These are phyloP conservation scores for Saccharomycopsis fermentans DNA, from an alignment of 805 yeast genomes.

Conservation along the genomic window DNA sequence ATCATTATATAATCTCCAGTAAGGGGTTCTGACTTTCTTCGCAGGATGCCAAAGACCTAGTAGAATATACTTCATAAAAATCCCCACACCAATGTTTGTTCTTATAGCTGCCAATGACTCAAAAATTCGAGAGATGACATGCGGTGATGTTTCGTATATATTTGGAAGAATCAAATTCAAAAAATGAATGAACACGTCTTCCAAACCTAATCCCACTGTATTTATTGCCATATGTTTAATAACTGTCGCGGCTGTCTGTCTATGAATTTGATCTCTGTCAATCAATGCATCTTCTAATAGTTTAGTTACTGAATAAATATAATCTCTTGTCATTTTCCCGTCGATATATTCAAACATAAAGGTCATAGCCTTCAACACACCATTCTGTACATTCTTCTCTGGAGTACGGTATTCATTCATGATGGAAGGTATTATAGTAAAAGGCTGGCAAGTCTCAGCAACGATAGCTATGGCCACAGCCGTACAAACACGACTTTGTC, in stretches of 20 bases:
- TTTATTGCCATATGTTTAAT: slow-evolving; percentile 74
- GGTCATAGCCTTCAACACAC: slow-evolving; percentile 82
- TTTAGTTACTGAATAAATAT: slow-evolving; percentile 70
- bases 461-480: slow-evolving; percentile 97
- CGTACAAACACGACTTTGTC: slow-evolving; percentile 92
- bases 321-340: slow-evolving; percentile 70
- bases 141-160: slow-evolving; percentile 90
- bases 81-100: slow-evolving; percentile 65
- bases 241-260: slow-evolving; percentile 91
- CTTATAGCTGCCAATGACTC: slow-evolving; percentile 73
- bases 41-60: slow-evolving; percentile 94
- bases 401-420: slow-evolving; percentile 94
- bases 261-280: slow-evolving; percentile 82
- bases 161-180: slow-evolving; percentile 81
- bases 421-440: slow-evolving; percentile 85
- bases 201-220: slow-evolving; percentile 63
- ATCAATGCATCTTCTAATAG: slow-evolving; percentile 81
- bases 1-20: slow-evolving; percentile 75
- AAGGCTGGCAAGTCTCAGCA: slow-evolving; percentile 87
- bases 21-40: slow-evolving; percentile 68
- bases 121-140: slow-evolving; percentile 71
- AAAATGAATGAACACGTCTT: slow-evolving; percentile 75
- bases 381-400: slow-evolving; percentile 88
- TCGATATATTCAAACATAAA: slow-evolving; percentile 82
- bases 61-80: slow-evolving; percentile 66